phyloP scores from a whole-genome alignment of 176 grass and related monocot genomes.

The Pontederia paniculata region DNA sequence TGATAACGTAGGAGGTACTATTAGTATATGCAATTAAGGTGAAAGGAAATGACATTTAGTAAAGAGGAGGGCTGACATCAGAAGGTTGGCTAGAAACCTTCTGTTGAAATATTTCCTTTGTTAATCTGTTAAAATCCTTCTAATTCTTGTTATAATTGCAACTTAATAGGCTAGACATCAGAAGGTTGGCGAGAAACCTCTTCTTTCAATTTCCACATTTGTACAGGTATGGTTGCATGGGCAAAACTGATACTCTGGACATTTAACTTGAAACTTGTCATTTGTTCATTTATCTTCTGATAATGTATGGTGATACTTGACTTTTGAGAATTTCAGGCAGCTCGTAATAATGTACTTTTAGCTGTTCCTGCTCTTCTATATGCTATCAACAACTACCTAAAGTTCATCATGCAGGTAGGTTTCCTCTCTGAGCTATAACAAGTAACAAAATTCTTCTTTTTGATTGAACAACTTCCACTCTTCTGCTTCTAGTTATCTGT shows the following conservation, averaged over 20 bases:
- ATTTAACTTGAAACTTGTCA: not conserved
- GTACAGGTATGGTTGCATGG: constrained; percentile 39
- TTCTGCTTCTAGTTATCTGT: not conserved
- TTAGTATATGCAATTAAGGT: too few species aligned
- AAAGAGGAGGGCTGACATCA: too few species aligned
- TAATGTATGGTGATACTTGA: not conserved
- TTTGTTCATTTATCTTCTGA: not conserved
- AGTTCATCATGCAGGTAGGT: constrained; percentile 13
- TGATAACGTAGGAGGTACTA: too few species aligned
- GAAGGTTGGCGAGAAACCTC: constrained; percentile 89
- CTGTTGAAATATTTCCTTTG: too few species aligned
- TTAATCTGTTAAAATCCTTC: not conserved
- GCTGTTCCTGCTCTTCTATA: constrained; percentile 18
- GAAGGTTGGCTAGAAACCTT: too few species aligned
- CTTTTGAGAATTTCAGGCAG: constrained; percentile 1
- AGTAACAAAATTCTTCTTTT: not conserved
- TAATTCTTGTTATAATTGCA: not conserved
- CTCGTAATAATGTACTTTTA: constrained; percentile 13
- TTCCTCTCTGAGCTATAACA: not conserved
- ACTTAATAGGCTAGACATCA: constrained; percentile 79
- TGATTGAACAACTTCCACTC: not conserved
- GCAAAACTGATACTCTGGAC: not conserved
- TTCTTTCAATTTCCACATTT: constrained; percentile 94
- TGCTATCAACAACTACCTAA: constrained; percentile 17
- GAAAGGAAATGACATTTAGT: too few species aligned